phyloP scores from a whole-genome alignment of 345 rosid genomes.

The Aquilaria malaccensis region DNA sequence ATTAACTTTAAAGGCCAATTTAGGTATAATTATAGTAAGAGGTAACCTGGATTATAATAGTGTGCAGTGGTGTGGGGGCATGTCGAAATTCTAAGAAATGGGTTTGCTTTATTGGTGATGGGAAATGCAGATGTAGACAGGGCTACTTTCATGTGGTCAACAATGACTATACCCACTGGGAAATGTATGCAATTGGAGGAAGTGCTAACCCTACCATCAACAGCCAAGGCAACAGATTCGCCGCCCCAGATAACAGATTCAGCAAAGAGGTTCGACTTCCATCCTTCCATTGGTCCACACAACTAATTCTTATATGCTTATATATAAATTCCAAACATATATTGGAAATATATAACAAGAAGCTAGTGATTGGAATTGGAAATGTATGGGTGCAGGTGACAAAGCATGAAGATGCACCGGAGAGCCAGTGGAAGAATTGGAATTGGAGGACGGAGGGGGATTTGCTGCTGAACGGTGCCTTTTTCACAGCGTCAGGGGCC shows the following conservation, averaged over 20 bases:
- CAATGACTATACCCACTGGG: constrained; percentile 90
- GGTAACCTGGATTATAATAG: too few species aligned
- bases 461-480: constrained; percentile 63
- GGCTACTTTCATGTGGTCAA: constrained; percentile 93
- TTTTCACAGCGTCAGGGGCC: constrained; percentile 58
- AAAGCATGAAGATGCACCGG: constrained; percentile 69
- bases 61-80: too few species aligned
- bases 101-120: too few species aligned
- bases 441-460: constrained; percentile 86
- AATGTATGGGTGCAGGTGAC: constrained; percentile 39
- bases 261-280: constrained; percentile 54
- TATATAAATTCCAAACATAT: too few species aligned
- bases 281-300: not conserved
- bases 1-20: too few species aligned
- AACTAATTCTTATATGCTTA: not conserved
- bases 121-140: constrained; percentile 49
- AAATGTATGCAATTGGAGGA: constrained; percentile 88
- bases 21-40: too few species aligned
- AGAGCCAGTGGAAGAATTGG: constrained; percentile 61
- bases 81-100: too few species aligned
- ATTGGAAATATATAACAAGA: not conserved
- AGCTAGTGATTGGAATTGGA: not conserved
- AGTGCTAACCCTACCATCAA: constrained; percentile 80
- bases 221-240: constrained; percentile 78
- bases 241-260: constrained; percentile 43